Evolutionary conservation across 2,329 filamentous ascomycete genomes (phyloP), one percentile per base, ranked within the genome.

Genomic region (Kalmusia sp.): DNA sequence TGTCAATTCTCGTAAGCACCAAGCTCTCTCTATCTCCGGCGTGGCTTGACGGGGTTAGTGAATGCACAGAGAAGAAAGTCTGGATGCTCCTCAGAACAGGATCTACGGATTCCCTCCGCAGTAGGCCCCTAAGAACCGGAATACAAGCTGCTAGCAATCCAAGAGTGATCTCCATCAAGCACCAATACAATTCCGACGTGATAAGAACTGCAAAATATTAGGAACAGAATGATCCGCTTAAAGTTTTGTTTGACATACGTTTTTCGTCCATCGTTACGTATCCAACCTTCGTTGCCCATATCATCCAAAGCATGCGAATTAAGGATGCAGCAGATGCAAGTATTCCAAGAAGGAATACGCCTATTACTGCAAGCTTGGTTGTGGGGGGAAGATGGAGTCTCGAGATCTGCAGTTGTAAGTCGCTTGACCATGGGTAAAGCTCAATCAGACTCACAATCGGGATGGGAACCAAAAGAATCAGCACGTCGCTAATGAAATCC

Each of bases 391-490:
- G 43, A 17, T 48, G 44, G n/a, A 55, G 52, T 38, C 49, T 50
- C 49, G 39, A 55, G n/a, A 57, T 34, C 54, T 54, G n/a, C 22
- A 28, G 31, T 31, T 41, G 17, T 34, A 15, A 22, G 8, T 22
- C 6, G 5, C 8, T 9, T 9, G 7, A 35, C 22, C 21, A 3
- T 8, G 35, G 30, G 6, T 8, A 5, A 25, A 41, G 4, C 5
- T 4, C n/a, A 21, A 35, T 4, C 6, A 8, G n/a, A 45, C 51
- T 54, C 33, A 55, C 55, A 33, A 54, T 53, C 8, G 56, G 56
- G 17, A 59, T 39, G 1, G 56, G 56, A 14, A 59, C 51, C 17
- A 56, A 15, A 24, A 59, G 27, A 14, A 56, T 54, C 1, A 59
- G 25, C 2, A 25, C 56, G 37, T 59, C 53, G 6, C 25, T 38